These are phyloP conservation scores for Suhomyces sp. DNA, from an alignment of 805 yeast species.

Conservation along the genomic window DNA sequence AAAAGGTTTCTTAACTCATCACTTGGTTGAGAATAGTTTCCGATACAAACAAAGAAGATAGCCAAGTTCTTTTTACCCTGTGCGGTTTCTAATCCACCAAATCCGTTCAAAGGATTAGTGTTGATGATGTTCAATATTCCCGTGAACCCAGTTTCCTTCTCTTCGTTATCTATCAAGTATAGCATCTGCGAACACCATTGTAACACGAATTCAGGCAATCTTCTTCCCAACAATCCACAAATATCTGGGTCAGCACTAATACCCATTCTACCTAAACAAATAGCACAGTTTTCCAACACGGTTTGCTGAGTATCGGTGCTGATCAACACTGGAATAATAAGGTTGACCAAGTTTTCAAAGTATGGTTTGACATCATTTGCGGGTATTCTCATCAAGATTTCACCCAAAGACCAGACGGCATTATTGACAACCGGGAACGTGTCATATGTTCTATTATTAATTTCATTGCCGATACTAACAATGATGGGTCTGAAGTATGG, in stretches of 20 bases:
- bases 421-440: slow-evolving; percentile 74
- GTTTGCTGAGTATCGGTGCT: slow-evolving; percentile 56
- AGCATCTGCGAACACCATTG: slow-evolving; percentile 73
- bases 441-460: slow-evolving; percentile 50
- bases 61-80: slow-evolving; percentile 49
- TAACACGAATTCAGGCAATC: slow-evolving; percentile 54
- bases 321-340: slow-evolving; percentile 60
- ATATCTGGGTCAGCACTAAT: slow-evolving; percentile 50
- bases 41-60: slow-evolving; percentile 59
- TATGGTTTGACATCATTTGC: slow-evolving; percentile 50
- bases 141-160: slow-evolving; percentile 80
- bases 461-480: slow-evolving; percentile 67
- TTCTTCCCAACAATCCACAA: slow-evolving; percentile 48
- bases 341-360: slow-evolving; percentile 50
- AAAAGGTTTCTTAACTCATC: slow-evolving; percentile 45
- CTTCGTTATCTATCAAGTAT: slow-evolving; percentile 74
- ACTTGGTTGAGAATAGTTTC: slow-evolving; percentile 51
- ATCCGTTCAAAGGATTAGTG: slow-evolving; percentile 60
- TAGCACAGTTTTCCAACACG: slow-evolving; percentile 83
- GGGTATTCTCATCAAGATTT: slow-evolving; percentile 63
- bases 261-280: slow-evolving; percentile 86
- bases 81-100: slow-evolving; percentile 46
- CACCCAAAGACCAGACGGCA: slow-evolving; percentile 94
- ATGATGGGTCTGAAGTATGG: slow-evolving; percentile 55
- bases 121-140: slow-evolving; percentile 77